Evolutionary conservation across 163 green algal species (phyloP).

Genomic region (Chlamydomonas reinhardtii): DNA sequence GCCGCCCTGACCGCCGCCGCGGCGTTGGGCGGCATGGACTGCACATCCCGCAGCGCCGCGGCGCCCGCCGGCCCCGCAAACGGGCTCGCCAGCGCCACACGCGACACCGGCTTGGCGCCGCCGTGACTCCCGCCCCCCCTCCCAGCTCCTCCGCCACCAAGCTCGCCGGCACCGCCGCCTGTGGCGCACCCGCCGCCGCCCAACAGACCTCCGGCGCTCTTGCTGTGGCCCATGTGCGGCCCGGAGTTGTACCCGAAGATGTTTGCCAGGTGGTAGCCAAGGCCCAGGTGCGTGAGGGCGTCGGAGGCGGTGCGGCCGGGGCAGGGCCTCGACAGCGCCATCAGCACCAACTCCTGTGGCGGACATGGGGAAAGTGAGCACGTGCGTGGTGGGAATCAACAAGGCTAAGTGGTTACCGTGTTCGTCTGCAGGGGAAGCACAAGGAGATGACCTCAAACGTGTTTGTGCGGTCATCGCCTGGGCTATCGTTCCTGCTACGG

Average conservation of each 20-base stretch:
- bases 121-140: neutral
- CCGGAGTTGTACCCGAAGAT: constrained; percentile 18
- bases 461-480: too few relatives aligned
- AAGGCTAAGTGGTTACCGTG: too few relatives aligned
- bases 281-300: neutral
- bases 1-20: neutral
- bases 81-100: neutral
- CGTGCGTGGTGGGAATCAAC: too few relatives aligned
- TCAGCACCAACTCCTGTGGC: constrained; percentile 35
- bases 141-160: neutral
- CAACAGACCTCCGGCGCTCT: neutral
- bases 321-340: constrained; percentile 31
- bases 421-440: too few relatives aligned
- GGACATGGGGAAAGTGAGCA: too few relatives aligned
- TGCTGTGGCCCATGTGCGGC: neutral
- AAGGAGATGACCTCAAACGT: too few relatives aligned
- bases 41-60: neutral
- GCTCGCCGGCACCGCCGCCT: neutral
- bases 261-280: constrained; percentile 30
- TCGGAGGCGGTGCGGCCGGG: constrained; percentile 9
- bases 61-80: neutral
- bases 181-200: too few relatives aligned
- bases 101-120: too few relatives aligned
- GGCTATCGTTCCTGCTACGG: too few relatives aligned
- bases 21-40: neutral